A percentile compares a stretch with the other conserved stretches of the same genome.
phyloP scores from a whole-genome alignment of 169 alveolate genomes.

The Perkinsus olseni region DNA sequence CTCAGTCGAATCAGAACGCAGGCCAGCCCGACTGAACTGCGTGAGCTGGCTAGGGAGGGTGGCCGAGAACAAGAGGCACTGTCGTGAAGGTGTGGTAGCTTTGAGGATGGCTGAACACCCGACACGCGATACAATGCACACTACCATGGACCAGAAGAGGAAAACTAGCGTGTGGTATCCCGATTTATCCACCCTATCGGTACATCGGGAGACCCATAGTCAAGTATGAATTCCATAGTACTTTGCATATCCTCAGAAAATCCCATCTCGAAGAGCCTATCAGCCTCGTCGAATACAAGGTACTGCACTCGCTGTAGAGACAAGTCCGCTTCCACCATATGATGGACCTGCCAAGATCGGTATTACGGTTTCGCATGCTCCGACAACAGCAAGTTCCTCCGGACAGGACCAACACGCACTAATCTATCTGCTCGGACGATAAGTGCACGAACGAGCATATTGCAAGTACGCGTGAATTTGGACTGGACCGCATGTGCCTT shows the following conservation, averaged over 20 bases:
- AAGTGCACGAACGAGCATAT: neutral
- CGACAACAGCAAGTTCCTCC: too few relatives aligned
- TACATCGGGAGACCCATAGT: too few relatives aligned
- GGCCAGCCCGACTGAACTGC: constrained; percentile 69
- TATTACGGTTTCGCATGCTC: too few relatives aligned
- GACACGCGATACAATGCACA: too few relatives aligned
- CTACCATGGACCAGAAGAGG: too few relatives aligned
- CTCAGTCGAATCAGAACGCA: constrained; percentile 63
- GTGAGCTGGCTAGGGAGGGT: constrained; percentile 77
- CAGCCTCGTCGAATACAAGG: constrained; percentile 87
- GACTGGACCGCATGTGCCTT: too few relatives aligned
- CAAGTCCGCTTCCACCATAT: constrained; percentile 69
- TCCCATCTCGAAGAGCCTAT: constrained; percentile 82
- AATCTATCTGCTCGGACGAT: constrained; percentile 3
- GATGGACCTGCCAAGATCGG: constrained; percentile 45
- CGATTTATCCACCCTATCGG: too few relatives aligned
- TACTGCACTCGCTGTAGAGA: constrained; percentile 62
- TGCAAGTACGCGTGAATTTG: neutral
- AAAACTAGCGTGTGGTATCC: too few relatives aligned
- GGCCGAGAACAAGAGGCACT: constrained; percentile 79
- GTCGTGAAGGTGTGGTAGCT: constrained; percentile 58
- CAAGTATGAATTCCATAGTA: neutral
- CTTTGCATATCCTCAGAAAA: constrained; percentile 73
- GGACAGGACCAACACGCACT: too few relatives aligned
- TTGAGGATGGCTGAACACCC: constrained; percentile 45